Evolutionary conservation across 257 asterid species (phyloP).

Genomic region (Nicotiana obtusifolia): DNA sequence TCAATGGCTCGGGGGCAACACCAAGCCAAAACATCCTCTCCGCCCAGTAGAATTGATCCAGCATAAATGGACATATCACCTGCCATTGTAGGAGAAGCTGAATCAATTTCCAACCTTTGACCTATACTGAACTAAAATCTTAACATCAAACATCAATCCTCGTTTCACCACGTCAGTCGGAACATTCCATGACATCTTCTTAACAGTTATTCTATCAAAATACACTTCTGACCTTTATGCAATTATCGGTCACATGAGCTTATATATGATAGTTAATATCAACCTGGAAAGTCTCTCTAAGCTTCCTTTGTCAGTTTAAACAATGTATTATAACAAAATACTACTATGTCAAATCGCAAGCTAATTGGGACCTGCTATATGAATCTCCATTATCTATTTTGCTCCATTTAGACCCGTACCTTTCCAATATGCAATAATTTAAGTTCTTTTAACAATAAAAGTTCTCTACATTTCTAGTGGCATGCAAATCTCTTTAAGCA

Average conservation of each 20-base stretch:
- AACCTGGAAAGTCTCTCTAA: not conserved
- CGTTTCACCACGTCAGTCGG: not conserved
- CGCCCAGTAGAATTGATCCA: slow-evolving; percentile 97
- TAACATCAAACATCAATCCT: not conserved
- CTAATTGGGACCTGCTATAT: not conserved
- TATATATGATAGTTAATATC: not conserved
- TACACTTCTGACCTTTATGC: not conserved
- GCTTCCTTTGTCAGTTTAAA: not conserved
- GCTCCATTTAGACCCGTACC: not conserved
- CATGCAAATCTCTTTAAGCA: not conserved
- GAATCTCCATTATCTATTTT: not conserved
- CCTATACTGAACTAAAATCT: not conserved
- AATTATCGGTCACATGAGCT: not conserved
- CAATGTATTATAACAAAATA: not conserved
- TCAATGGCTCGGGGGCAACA: slow-evolving; percentile 78
- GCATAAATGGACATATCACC: slow-evolving; percentile 82
- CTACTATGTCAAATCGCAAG: not conserved
- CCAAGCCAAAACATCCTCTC: slow-evolving; percentile 99
- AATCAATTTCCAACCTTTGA: not conserved
- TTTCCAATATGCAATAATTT: not conserved
- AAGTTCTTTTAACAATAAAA: not conserved
- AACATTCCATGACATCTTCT: not conserved
- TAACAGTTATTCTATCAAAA: not conserved
- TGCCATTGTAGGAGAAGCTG: slow-evolving; percentile 18
- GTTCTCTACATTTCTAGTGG: not conserved